Evolutionary conservation across 2,329 filamentous ascomycete genomes (phyloP).

Genomic region (Fusarium kyushuense): DNA sequence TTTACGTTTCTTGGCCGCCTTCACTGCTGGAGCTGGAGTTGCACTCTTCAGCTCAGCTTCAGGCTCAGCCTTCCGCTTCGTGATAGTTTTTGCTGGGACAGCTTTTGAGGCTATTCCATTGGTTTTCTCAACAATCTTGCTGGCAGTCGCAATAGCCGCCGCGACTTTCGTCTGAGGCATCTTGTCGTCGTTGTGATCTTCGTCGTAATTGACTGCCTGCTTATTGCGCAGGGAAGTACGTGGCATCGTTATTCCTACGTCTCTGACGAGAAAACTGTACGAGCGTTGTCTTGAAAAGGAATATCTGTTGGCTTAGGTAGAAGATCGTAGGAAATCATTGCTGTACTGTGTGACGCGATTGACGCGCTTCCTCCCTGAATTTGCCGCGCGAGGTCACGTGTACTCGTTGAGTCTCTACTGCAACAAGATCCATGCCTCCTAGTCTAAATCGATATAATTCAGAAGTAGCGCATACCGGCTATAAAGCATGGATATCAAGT

Average conservation of each 20-base stretch:
- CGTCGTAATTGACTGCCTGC: constrained; percentile 50
- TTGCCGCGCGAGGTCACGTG: constrained; percentile 45
- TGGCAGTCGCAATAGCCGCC: constrained; percentile 34
- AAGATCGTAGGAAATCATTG: neutral
- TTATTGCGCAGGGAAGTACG: constrained; percentile 53
- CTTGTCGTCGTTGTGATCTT: constrained; percentile 43
- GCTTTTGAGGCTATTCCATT: constrained; percentile 46
- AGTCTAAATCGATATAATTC: neutral
- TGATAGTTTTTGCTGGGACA: constrained; percentile 39
- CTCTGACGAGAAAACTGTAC: neutral
- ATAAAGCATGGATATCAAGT: neutral
- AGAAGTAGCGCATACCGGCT: no score
- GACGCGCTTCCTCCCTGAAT: constrained; percentile 34
- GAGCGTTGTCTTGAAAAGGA: neutral
- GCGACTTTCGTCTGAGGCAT: constrained; percentile 26
- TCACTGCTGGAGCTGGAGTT: constrained; percentile 39
- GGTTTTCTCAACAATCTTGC: constrained; percentile 47
- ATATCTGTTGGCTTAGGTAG: neutral
- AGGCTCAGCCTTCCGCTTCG: constrained; percentile 52
- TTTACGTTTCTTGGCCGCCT: constrained; percentile 59
- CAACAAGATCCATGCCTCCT: no score
- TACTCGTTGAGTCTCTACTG: no score
- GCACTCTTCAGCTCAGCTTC: constrained; percentile 44
- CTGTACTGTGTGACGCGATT: constrained; percentile 35
- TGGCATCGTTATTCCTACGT: constrained; percentile 46